Evolutionary conservation across 1,139 yeast genomes (phyloP).

Genomic region (Scheffersomyces parashehatae): DNA sequence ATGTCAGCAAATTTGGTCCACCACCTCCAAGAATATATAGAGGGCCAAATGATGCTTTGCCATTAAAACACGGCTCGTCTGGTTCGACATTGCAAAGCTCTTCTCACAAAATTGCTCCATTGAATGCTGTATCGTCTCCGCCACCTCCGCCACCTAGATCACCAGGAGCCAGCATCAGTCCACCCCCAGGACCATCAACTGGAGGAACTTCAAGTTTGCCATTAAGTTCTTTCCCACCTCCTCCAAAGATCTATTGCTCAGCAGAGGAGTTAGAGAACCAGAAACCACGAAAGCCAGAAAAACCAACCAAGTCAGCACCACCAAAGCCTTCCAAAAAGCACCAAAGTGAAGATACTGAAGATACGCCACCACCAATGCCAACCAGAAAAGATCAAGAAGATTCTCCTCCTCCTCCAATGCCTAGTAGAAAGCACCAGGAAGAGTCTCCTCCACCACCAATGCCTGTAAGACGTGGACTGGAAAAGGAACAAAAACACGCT

Average conservation of each 20-base stretch:
- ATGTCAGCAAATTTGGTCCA: slow-evolving; percentile 26
- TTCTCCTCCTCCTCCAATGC: background rate
- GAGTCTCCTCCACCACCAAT: no score
- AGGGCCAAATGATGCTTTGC: slow-evolving; percentile 2
- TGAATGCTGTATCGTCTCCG: background rate
- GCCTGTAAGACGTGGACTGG: no score
- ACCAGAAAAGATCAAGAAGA: background rate
- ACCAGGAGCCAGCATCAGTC: no score
- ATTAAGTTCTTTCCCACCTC: background rate
- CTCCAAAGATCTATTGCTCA: slow-evolving; percentile 9
- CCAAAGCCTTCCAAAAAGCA: slow-evolving; percentile 9
- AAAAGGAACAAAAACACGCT: no score
- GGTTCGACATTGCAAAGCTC: background rate
- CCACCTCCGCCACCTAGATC: background rate
- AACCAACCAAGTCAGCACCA: slow-evolving; percentile 9
- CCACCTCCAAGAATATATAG: slow-evolving; percentile 15
- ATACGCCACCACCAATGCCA: background rate
- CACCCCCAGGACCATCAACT: background rate
- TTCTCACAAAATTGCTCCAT: background rate
- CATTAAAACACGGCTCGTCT: background rate
- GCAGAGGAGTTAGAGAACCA: no score
- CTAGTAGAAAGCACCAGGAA: no score
- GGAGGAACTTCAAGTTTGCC: background rate
- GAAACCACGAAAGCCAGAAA: slow-evolving; percentile 11
- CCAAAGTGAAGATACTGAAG: slow-evolving; percentile 2